These are phyloP conservation scores for Aschersonia sp. DNA, from an alignment of 2,329 filamentous ascomycete genomes.

Conservation along the genomic window DNA sequence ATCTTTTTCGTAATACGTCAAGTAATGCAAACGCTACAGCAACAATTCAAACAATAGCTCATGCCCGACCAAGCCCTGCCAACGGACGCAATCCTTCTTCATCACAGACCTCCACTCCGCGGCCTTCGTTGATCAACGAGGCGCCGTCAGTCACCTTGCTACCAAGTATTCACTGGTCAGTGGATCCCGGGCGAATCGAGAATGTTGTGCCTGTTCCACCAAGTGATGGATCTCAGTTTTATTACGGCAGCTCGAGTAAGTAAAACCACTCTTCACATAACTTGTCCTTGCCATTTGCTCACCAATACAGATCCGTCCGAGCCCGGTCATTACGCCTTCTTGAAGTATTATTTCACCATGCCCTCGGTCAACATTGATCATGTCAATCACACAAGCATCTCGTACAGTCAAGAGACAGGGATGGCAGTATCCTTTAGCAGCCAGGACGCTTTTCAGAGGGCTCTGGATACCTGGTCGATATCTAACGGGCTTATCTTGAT, in stretches of 20 bases:
- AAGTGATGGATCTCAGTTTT: constrained; percentile 9
- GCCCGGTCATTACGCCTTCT: constrained; percentile 11
- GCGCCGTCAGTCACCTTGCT: constrained; percentile 1
- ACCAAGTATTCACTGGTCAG: constrained; percentile 11
- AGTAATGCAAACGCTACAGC: too few relatives aligned
- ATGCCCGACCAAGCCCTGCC: not conserved
- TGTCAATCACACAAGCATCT: constrained; percentile 7
- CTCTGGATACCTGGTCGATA: constrained; percentile 8
- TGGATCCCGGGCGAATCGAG: constrained; percentile 8
- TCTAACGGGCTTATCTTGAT: constrained; percentile 12
- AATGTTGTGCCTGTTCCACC: constrained; percentile 12
- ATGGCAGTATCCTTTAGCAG: constrained; percentile 7
- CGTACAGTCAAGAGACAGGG: constrained; percentile 2
- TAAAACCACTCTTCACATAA: not conserved
- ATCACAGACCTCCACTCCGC: not conserved
- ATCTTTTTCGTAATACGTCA: too few relatives aligned
- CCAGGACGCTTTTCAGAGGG: constrained; percentile 10
- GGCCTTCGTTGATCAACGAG: constrained; percentile 1
- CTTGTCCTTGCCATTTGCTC: not conserved
- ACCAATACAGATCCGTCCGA: constrained; percentile 7
- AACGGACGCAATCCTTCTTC: not conserved
- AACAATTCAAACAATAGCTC: too few relatives aligned
- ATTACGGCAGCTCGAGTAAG: constrained; percentile 10
- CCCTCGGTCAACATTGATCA: constrained; percentile 17
- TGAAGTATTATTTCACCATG: constrained; percentile 12